Conservation (phyloP, 768 basidiomycete genomes). For the Pleurotus salmoneostramineus region DNA sequence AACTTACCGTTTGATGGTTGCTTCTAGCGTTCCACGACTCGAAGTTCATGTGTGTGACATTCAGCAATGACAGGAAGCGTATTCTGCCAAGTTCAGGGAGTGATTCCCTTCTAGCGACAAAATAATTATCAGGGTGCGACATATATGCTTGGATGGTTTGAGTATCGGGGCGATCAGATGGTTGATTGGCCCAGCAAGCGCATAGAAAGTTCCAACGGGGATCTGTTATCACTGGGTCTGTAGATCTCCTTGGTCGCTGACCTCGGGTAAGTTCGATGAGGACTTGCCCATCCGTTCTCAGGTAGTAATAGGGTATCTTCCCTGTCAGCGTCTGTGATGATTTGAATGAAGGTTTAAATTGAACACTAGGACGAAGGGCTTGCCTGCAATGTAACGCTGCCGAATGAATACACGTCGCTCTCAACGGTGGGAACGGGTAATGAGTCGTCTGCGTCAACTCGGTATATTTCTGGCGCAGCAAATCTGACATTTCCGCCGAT, state of each 20-base stretch:
- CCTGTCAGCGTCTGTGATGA: not conserved
- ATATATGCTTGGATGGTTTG: not conserved
- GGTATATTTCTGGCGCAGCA: constrained; percentile 3
- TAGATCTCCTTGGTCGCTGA: not conserved
- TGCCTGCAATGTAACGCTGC: constrained; percentile 1
- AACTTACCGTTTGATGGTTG: not conserved
- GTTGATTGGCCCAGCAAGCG: not conserved
- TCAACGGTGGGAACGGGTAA: not conserved
- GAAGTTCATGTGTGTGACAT: not conserved
- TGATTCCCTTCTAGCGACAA: not conserved
- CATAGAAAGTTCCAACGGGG: not conserved
- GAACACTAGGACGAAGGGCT: not conserved
- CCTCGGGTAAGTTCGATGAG: constrained; percentile 1
- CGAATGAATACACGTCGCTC: constrained; percentile 5
- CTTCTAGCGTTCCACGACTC: not conserved
- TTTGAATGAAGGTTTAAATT: not conserved
- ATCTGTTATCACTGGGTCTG: not conserved
- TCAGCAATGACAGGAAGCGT: not conserved
- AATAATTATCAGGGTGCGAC: not conserved
- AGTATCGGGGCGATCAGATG: not conserved
- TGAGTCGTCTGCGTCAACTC: not conserved
- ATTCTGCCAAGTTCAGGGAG: not conserved
- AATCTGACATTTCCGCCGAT: constrained; percentile 3
- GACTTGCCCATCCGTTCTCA: constrained; percentile 5
- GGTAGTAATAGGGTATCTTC: not conserved